A percentile compares a stretch with the other conserved stretches of the same genome.
phyloP scores from a whole-genome alignment of 2,329 filamentous ascomycete genomes.

The Colletotrichum musicola region DNA sequence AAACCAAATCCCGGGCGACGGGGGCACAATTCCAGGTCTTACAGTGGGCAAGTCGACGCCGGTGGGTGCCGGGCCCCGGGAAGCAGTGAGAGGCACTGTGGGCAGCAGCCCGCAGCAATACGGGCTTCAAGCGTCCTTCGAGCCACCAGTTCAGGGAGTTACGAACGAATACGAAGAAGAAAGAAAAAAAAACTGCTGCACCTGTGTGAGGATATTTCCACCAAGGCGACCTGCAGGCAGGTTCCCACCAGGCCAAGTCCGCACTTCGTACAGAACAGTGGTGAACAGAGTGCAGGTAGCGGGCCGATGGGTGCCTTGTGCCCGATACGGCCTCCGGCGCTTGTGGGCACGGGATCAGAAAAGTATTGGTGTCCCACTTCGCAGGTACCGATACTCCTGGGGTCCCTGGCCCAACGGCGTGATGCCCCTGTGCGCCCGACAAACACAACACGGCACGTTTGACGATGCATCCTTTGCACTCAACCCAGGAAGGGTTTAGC shows the following conservation, averaged over 20 bases:
- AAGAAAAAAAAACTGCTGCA: not conserved
- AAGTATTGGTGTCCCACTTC: conserved; percentile 28
- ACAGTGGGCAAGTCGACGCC: not conserved
- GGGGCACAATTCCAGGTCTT: conserved; percentile 13
- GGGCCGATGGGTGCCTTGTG: conserved; percentile 2
- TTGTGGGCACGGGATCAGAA: not conserved
- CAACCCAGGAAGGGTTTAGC: too few species aligned
- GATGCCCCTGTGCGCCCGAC: conserved; percentile 10
- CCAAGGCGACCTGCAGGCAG: conserved; percentile 31
- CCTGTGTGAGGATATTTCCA: conserved; percentile 11
- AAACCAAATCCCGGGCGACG: conserved; percentile 14
- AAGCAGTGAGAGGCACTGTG: not conserved
- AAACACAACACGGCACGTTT: conserved; percentile 17
- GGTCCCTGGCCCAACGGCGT: conserved; percentile 25
- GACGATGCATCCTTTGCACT: too few species aligned
- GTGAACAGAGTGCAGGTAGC: conserved; percentile 1
- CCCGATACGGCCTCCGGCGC: conserved; percentile 19
- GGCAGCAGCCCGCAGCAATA: conserved; percentile 18
- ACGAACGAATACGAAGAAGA: conserved; percentile 34
- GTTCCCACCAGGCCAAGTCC: conserved; percentile 29
- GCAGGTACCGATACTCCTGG: conserved; percentile 26
- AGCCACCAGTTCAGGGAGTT: conserved; percentile 9
- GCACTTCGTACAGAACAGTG: conserved; percentile 5
- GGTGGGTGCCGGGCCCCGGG: conserved; percentile 23
- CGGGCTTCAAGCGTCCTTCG: conserved; percentile 23